phyloP scores from a whole-genome alignment of 306 rosid genomes.

The Pterocarpus macrocarpus region DNA sequence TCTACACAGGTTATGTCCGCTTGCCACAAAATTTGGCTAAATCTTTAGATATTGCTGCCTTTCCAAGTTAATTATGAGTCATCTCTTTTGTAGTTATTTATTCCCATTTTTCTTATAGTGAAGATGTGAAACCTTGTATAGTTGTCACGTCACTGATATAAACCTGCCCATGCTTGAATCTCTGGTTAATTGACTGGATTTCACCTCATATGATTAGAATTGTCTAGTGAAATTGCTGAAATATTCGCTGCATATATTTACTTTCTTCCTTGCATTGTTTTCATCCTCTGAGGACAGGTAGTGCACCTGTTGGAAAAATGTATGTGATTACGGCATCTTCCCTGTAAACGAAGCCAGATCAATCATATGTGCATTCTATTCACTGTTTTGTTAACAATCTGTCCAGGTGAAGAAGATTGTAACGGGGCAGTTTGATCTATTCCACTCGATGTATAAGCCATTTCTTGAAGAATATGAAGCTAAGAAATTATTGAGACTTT shows the following conservation, averaged over 20 bases:
- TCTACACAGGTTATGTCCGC: slow-evolving; percentile 26
- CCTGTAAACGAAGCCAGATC: slow-evolving; percentile 31
- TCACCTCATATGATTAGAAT: slow-evolving; percentile 22
- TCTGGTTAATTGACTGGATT: slow-evolving; percentile 28
- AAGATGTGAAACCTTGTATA: not conserved
- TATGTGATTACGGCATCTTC: slow-evolving; percentile 33
- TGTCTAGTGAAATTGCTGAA: slow-evolving; percentile 22
- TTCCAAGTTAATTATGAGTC: slow-evolving; percentile 2
- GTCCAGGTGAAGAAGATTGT: slow-evolving; percentile 88
- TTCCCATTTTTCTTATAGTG: not conserved
- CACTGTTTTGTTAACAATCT: slow-evolving; percentile 45
- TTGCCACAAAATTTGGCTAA: slow-evolving; percentile 14
- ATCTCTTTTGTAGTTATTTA: slow-evolving; percentile 8
- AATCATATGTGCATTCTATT: slow-evolving; percentile 19
- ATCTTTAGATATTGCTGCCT: slow-evolving; percentile 4
- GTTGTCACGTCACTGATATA: slow-evolving; percentile 25
- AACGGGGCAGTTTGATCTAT: slow-evolving; percentile 74
- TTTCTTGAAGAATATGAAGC: slow-evolving; percentile 77
- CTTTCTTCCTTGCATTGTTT: slow-evolving; percentile 27
- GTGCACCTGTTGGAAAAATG: slow-evolving; percentile 21
- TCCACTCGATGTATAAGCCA: slow-evolving; percentile 79
- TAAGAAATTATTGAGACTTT: slow-evolving; percentile 68
- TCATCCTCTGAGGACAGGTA: not conserved
- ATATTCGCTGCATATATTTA: not conserved
- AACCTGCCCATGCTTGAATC: slow-evolving; percentile 10